phyloP scores from a whole-genome alignment of 441 rosid species.

The Arabidopsis lyrata region DNA sequence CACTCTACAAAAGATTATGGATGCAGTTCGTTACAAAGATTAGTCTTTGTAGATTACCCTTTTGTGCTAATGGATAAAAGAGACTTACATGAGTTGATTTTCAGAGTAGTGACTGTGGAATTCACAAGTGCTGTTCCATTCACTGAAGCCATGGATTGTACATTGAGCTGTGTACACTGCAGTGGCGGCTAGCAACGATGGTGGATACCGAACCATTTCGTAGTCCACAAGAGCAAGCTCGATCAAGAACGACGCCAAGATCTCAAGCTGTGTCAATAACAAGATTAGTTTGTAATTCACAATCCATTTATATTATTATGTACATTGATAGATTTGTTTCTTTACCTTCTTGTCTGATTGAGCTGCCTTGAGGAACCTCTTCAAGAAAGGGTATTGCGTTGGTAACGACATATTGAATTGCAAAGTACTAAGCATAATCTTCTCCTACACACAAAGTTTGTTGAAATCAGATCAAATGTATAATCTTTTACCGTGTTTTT shows the following conservation, averaged over 20 bases:
- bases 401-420: slow-evolving; percentile 86
- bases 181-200: slow-evolving; percentile 79
- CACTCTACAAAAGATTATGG: no score
- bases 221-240: slow-evolving; percentile 90
- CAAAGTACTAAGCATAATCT: slow-evolving; percentile 69
- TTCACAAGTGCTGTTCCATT: slow-evolving; percentile 77
- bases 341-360: slow-evolving; percentile 82
- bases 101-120: slow-evolving; percentile 76
- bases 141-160: slow-evolving; percentile 60
- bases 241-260: slow-evolving; percentile 75
- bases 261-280: slow-evolving; percentile 64
- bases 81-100: slow-evolving; percentile 71
- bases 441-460: slow-evolving; percentile 63
- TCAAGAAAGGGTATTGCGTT: slow-evolving; percentile 86
- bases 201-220: slow-evolving; percentile 74
- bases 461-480: slow-evolving; percentile 10
- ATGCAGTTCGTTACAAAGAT: background rate
- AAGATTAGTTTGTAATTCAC: slow-evolving; percentile 12
- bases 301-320: no score
- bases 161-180: slow-evolving; percentile 86
- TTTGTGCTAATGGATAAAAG: background rate
- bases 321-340: background rate
- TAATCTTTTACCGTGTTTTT: background rate
- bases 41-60: no score
- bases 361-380: slow-evolving; percentile 89